Evolutionary conservation across 2,329 filamentous ascomycete genomes (phyloP).

Genomic region (Xylariaceae sp.): DNA sequence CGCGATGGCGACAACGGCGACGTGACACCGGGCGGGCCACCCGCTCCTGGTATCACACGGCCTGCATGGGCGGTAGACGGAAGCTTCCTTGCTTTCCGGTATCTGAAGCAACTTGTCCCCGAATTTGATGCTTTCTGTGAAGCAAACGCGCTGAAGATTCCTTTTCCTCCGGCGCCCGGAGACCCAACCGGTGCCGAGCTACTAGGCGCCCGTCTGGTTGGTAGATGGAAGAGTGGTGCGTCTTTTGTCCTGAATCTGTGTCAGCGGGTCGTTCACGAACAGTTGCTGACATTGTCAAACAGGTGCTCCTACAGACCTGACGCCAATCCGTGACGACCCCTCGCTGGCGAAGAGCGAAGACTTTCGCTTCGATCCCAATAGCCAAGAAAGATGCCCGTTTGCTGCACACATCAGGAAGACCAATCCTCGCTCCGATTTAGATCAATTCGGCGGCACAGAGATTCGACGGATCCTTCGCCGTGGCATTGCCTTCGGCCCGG

Average conservation of each 20-base stretch:
- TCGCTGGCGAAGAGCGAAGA: conserved; percentile 34
- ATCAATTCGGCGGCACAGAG: conserved; percentile 22
- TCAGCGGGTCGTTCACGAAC: too few species aligned
- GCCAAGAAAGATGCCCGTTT: conserved; percentile 41
- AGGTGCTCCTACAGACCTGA: conserved; percentile 35
- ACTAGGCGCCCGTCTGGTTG: conserved; percentile 42
- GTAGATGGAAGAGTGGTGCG: conserved; percentile 39
- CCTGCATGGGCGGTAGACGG: conserved; percentile 43
- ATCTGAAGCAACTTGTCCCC: conserved; percentile 43
- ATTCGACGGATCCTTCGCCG: conserved; percentile 40
- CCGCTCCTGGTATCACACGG: conserved; percentile 12
- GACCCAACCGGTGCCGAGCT: conserved; percentile 32
- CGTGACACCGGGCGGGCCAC: not conserved
- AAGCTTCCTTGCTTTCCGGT: conserved; percentile 43
- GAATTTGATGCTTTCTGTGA: conserved; percentile 42
- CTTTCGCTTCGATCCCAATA: conserved; percentile 35
- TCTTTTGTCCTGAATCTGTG: too few species aligned
- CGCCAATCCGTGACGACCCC: conserved; percentile 31
- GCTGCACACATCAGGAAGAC: conserved; percentile 48
- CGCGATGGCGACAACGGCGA: conserved; percentile 33
- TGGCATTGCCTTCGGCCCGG: conserved; percentile 42
- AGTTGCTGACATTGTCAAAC: not conserved
- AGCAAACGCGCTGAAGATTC: conserved; percentile 9
- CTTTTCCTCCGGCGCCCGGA: conserved; percentile 6
- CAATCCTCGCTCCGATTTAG: conserved; percentile 40